Evolutionary conservation across 768 basidiomycete genomes (phyloP).

Genomic region (Hygrophoropsis aurantiaca): DNA sequence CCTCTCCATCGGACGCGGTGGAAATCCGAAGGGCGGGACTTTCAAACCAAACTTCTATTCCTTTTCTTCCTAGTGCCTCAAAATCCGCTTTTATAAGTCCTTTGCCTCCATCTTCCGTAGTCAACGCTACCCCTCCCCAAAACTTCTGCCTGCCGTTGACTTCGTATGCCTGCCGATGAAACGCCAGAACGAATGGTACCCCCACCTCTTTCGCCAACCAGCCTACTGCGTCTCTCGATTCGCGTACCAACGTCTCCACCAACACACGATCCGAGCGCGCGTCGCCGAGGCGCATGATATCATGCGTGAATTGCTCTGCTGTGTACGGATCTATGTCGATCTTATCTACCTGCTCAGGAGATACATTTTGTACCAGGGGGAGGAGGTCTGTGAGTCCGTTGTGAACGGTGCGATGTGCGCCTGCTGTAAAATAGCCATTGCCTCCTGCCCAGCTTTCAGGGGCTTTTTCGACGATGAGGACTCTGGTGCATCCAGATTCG

Average conservation of each 20-base stretch:
- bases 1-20: constrained; percentile 30
- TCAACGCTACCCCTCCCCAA: constrained; percentile 69
- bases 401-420: constrained; percentile 65
- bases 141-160: constrained; percentile 62
- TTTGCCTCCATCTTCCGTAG: constrained; percentile 66
- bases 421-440: constrained; percentile 73
- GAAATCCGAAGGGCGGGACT: constrained; percentile 40
- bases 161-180: constrained; percentile 68
- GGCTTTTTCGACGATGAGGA: constrained; percentile 66
- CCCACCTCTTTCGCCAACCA: constrained; percentile 56
- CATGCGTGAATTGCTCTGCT: constrained; percentile 48
- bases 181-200: constrained; percentile 57
- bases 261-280: constrained; percentile 49
- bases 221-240: constrained; percentile 52
- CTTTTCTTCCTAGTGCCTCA: constrained; percentile 44
- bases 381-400: constrained; percentile 60
- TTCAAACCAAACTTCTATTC: constrained; percentile 59
- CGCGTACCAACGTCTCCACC: constrained; percentile 51
- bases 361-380: constrained; percentile 49
- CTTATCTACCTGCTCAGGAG: constrained; percentile 37
- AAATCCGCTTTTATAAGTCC: constrained; percentile 61
- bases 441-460: constrained; percentile 65
- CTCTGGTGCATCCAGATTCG: constrained; percentile 58
- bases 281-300: constrained; percentile 60
- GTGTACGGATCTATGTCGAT: constrained; percentile 66